A percentile compares a stretch with the other conserved stretches of the same genome.
These are phyloP conservation scores for Leccinum pallidistipes DNA, from an alignment of 1,284 basidiomycete species.

Conservation along the genomic window DNA sequence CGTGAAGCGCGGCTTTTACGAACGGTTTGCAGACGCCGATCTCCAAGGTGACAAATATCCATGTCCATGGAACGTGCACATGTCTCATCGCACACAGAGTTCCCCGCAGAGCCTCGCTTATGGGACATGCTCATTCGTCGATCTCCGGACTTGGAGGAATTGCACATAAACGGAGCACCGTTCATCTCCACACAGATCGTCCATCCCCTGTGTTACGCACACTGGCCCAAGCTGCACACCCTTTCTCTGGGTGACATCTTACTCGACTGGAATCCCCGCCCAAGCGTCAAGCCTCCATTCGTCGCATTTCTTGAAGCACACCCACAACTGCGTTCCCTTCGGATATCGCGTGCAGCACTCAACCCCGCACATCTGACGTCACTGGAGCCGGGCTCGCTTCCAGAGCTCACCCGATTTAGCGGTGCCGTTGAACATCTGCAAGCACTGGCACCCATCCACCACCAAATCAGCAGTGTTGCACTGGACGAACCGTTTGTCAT, in stretches of 20 bases:
- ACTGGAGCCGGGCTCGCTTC: slow-evolving; percentile 47
- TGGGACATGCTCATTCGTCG: slow-evolving; percentile 68
- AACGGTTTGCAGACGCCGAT: slow-evolving; percentile 52
- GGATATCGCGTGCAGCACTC: slow-evolving; percentile 56
- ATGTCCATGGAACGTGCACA: not conserved
- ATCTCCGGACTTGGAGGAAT: slow-evolving; percentile 62
- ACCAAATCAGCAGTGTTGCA: slow-evolving; percentile 48
- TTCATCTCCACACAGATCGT: slow-evolving; percentile 44
- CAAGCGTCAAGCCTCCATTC: slow-evolving; percentile 52
- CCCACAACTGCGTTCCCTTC: slow-evolving; percentile 50
- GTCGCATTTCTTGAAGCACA: slow-evolving; percentile 67
- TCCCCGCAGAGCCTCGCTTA: slow-evolving; percentile 38
- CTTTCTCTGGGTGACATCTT: slow-evolving; percentile 63
- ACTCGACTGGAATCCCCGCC: slow-evolving; percentile 47
- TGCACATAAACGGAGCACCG: slow-evolving; percentile 57
- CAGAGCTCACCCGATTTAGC: slow-evolving; percentile 48
- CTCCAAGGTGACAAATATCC: slow-evolving; percentile 47
- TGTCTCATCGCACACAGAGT: slow-evolving; percentile 18
- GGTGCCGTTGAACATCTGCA: slow-evolving; percentile 61
- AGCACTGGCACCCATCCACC: slow-evolving; percentile 46
- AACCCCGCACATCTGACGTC: slow-evolving; percentile 51
- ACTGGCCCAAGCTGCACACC: slow-evolving; percentile 61
- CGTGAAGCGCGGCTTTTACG: slow-evolving; percentile 61
- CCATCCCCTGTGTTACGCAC: slow-evolving; percentile 44
- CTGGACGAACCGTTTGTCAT: slow-evolving; percentile 67